Percentiles rank a stretch among this genome's conserved stretches.
phyloP scores from a whole-genome alignment of 371 early-diverging fungal genomes.

The Actinomucor elegans region DNA sequence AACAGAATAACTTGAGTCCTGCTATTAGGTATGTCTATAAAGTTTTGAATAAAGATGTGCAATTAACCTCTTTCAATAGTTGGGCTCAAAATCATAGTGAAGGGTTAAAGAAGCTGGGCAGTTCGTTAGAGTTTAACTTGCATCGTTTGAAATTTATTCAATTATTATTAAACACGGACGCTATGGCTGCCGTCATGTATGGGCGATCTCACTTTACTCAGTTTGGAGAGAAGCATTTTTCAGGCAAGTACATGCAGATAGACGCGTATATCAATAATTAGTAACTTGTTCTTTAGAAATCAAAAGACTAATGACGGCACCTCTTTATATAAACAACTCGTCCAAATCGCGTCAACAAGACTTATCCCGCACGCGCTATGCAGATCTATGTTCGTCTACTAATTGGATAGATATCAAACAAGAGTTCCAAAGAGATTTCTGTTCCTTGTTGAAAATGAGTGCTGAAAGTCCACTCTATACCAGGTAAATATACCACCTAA shows the following conservation, averaged over 20 bases:
- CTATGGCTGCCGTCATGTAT: conserved; percentile 72
- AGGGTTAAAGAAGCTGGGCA: conserved; percentile 57
- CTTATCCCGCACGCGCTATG: conserved; percentile 59
- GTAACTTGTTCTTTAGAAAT: conserved; percentile 60
- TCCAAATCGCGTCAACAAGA: background rate
- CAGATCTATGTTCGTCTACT: conserved; percentile 57
- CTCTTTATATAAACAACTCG: conserved; percentile 46
- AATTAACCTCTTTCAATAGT: conserved; percentile 33
- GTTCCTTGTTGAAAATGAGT: conserved; percentile 77
- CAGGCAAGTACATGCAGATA: conserved; percentile 45
- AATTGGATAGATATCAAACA: conserved; percentile 68
- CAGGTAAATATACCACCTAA: conserved; percentile 45
- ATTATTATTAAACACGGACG: conserved; percentile 47
- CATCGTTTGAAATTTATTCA: conserved; percentile 79
- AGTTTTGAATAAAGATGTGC: too few relatives aligned
- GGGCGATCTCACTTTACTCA: conserved; percentile 66
- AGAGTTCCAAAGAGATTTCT: conserved; percentile 86
- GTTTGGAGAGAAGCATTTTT: conserved; percentile 63
- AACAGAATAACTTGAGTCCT: conserved; percentile 20
- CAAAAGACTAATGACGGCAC: conserved; percentile 66
- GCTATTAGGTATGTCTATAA: conserved; percentile 32
- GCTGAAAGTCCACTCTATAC: conserved; percentile 78
- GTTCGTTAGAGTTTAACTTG: conserved; percentile 83
- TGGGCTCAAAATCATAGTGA: conserved; percentile 74
- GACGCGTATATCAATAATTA: background rate